phyloP scores from a whole-genome alignment of 202 grass and related monocot species.

The Zizania palustris region DNA sequence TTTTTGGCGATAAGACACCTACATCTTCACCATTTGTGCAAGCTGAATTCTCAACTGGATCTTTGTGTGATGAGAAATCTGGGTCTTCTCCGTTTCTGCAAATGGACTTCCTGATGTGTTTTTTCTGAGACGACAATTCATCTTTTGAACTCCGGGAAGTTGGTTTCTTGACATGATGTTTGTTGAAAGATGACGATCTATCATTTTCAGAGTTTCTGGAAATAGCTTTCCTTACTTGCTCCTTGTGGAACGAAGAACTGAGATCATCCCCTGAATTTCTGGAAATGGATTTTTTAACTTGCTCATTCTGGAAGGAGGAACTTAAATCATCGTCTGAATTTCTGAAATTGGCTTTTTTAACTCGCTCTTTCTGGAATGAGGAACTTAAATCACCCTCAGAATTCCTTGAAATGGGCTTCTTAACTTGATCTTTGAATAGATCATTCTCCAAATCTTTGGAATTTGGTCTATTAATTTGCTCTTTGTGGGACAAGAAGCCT shows the following conservation, averaged over 20 bases:
- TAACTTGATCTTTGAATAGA: conserved; percentile 39
- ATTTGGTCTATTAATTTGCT: conserved; percentile 44
- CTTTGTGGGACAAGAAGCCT: conserved; percentile 49
- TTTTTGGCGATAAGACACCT: conserved; percentile 32
- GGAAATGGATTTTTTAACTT: conserved; percentile 33
- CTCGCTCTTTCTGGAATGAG: conserved; percentile 41
- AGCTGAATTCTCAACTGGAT: conserved; percentile 21
- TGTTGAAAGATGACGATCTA: conserved; percentile 26
- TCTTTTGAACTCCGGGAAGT: conserved; percentile 38
- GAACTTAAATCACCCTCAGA: conserved; percentile 38
- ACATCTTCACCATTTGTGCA: conserved; percentile 38
- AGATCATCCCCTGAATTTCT: conserved; percentile 46
- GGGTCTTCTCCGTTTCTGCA: conserved; percentile 38
- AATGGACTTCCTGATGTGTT: conserved; percentile 40
- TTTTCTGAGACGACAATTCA: conserved; percentile 33
- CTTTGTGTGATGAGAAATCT: conserved; percentile 37
- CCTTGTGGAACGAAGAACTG: conserved; percentile 41
- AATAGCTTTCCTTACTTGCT: conserved; percentile 27
- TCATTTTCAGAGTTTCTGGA: conserved; percentile 47
- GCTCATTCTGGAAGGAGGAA: conserved; percentile 44
- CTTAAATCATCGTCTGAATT: conserved; percentile 49
- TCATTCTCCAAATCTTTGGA: conserved; percentile 35
- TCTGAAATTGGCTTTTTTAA: conserved; percentile 51
- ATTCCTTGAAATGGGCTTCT: conserved; percentile 34
- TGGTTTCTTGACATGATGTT: conserved; percentile 45